Percentiles rank a stretch among this genome's conserved stretches.
Evolutionary conservation across 306 rosid species (phyloP).

Genomic region (Lotus japonicus): DNA sequence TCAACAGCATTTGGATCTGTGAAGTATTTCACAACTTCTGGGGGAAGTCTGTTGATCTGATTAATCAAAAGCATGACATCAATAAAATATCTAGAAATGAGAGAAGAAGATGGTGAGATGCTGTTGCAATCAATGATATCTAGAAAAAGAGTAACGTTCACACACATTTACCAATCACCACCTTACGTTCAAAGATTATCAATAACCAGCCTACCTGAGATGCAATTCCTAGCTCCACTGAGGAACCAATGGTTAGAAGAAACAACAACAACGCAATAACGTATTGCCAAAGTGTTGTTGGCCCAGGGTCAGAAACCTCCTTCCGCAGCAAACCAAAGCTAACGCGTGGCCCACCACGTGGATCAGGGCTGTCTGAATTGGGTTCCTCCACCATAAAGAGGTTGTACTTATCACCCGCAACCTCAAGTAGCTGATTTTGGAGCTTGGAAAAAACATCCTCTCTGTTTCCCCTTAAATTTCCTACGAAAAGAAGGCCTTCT

Average conservation of each 20-base stretch:
- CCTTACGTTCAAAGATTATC: not conserved
- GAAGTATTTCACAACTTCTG: slow-evolving; percentile 20
- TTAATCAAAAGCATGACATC: slow-evolving; percentile 30
- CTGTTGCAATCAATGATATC: not conserved
- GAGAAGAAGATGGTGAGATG: slow-evolving; percentile 5
- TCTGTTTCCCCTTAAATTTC: slow-evolving; percentile 89
- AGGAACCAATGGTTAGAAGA: slow-evolving; percentile 87
- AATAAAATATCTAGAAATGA: slow-evolving; percentile 18
- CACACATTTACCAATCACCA: slow-evolving; percentile 15
- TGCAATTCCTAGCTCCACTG: slow-evolving; percentile 65
- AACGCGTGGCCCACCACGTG: slow-evolving; percentile 98
- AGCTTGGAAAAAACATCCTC: slow-evolving; percentile 84
- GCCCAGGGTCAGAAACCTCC: slow-evolving; percentile 90
- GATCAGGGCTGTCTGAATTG: slow-evolving; percentile 80
- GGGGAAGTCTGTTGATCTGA: slow-evolving; percentile 87
- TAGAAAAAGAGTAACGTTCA: not conserved
- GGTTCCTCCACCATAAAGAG: slow-evolving; percentile 99
- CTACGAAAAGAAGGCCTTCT: slow-evolving; percentile 88
- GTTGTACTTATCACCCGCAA: slow-evolving; percentile 77
- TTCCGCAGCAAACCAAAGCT: slow-evolving; percentile 90
- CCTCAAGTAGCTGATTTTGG: slow-evolving; percentile 67
- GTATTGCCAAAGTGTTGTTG: slow-evolving; percentile 89
- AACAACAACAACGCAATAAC: slow-evolving; percentile 81
- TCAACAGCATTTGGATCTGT: slow-evolving; percentile 50
- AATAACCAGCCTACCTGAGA: slow-evolving; percentile 63